Conservation (phyloP, 805 yeast species). For the Yarrowia sp. region DNA sequence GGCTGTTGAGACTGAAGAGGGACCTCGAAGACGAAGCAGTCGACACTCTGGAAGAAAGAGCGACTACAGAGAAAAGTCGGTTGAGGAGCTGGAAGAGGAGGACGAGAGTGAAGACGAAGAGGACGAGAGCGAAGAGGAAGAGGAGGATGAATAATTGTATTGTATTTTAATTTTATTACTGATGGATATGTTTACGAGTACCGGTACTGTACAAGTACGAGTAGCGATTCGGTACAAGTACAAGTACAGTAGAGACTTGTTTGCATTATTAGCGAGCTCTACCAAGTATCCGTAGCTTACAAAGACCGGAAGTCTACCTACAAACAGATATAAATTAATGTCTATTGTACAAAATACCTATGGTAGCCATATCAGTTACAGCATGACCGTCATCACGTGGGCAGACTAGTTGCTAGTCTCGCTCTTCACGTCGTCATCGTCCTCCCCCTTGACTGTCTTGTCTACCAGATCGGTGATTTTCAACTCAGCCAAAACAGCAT, state of each 20-base stretch:
- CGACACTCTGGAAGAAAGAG: slow-evolving; percentile 29
- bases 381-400: neutral
- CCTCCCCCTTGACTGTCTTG: neutral
- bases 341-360: slow-evolving; percentile 24
- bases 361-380: slow-evolving; percentile 4
- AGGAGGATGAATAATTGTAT: slow-evolving; percentile 28
- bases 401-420: neutral
- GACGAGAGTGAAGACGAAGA: slow-evolving; percentile 30
- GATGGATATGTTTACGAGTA: neutral
- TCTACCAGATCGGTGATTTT: neutral
- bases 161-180: neutral
- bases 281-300: too few relatives aligned
- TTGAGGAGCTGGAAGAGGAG: slow-evolving; percentile 31
- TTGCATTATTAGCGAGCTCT: too few relatives aligned
- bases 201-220: too few relatives aligned
- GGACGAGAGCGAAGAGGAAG: slow-evolving; percentile 31
- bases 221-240: too few relatives aligned
- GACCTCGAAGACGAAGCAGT: slow-evolving; percentile 30
- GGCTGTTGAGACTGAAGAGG: slow-evolving; percentile 30
- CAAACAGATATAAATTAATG: slow-evolving; percentile 15
- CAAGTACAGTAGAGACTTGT: too few relatives aligned
- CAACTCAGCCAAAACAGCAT: neutral
- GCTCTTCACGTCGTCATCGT: neutral
- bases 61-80: slow-evolving; percentile 29
- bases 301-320: neutral